Base-by-base conservation (phyloP, 1,139 yeast species). In the Suhomyces maxii region DNA sequence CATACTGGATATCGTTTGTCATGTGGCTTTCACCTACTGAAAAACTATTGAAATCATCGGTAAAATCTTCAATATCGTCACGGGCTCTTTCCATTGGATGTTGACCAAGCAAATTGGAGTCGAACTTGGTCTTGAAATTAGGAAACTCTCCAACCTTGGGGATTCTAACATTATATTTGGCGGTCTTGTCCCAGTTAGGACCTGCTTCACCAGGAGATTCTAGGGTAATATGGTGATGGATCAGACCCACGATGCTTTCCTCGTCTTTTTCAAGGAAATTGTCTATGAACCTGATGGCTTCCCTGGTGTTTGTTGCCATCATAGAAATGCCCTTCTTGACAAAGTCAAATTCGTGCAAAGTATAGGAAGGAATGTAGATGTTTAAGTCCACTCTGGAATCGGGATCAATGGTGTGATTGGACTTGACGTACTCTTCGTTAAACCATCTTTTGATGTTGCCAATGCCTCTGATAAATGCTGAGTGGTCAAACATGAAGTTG, bases 391-490 rank as follows among this genome's bases (percentile, higher is more conserved):
- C 57, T 11, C 50, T 51, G 31, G 61, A 64, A 7, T 54, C 48
- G 3, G 42, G 37, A 12, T 41, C 47, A 28, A 39, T 36, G 7
- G 46, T 30, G 10, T 48, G 43, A 43, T 61, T 64, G 34, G 64
- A 38, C 14, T 64, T 53, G 55, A 77, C 53, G 61, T 67, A 54
- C 41, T 65, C 72, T n/a, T 65, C 55, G 45, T 74, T 71, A 46
- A 76, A 69, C 86, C 87, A 82, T 50, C 79, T 64, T 57, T 80
- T 80, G 57, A 82, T 69, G 53, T 79, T 79, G 1, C 84, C 84
- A 40, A 82, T 72, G 1, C 86, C 87, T 46, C 82, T 73, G 6
- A 80, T 76, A 50, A 82, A 70, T 1, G 84, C 82, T 9, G 84
- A 75, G 28, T 80, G 83, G 57, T 82, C 87, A 41, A 82, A 57